Evolutionary conservation across 495 filamentous ascomycete species (phyloP).

Genomic region (Penicillium antarcticum): DNA sequence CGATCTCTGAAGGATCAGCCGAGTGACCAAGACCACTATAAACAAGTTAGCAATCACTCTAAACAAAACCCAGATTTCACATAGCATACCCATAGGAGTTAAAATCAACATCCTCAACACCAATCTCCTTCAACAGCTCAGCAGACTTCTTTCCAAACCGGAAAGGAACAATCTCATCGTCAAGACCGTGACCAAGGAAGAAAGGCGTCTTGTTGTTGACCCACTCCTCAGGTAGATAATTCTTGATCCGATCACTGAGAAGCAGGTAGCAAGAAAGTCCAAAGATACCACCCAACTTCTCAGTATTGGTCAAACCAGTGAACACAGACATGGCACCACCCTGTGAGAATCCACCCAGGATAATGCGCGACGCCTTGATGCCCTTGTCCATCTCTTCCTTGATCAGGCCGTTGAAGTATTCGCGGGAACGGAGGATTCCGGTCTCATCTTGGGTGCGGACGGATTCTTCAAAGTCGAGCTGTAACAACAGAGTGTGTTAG

Average conservation of each 20-base stretch:
- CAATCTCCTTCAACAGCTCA: conserved; percentile 59
- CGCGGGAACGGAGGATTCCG: conserved; percentile 69
- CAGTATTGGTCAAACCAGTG: conserved; percentile 65
- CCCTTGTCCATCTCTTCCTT: conserved; percentile 78
- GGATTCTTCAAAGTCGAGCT: conserved; percentile 47
- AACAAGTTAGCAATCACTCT: conserved; percentile 14
- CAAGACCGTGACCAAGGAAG: conserved; percentile 81
- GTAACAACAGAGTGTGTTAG: conserved; percentile 1
- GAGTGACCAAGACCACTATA: conserved; percentile 67
- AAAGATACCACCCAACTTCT: conserved; percentile 83
- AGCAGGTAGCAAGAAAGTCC: conserved; percentile 81
- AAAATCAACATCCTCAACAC: conserved; percentile 66
- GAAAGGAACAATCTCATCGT: conserved; percentile 66
- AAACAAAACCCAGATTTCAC: neutral
- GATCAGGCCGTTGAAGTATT: conserved; percentile 78
- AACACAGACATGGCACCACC: conserved; percentile 60
- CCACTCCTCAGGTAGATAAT: conserved; percentile 58
- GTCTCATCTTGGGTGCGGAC: conserved; percentile 67
- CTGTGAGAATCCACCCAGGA: conserved; percentile 70
- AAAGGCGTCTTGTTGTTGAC: conserved; percentile 78
- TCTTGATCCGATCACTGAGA: conserved; percentile 66
- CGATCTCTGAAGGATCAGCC: conserved; percentile 74
- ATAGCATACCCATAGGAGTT: conserved; percentile 67
- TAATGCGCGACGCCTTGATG: conserved; percentile 77
- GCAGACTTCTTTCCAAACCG: conserved; percentile 65